Evolutionary conservation across 2,329 filamentous ascomycete species (phyloP).

Genomic region (Alternaria solani): DNA sequence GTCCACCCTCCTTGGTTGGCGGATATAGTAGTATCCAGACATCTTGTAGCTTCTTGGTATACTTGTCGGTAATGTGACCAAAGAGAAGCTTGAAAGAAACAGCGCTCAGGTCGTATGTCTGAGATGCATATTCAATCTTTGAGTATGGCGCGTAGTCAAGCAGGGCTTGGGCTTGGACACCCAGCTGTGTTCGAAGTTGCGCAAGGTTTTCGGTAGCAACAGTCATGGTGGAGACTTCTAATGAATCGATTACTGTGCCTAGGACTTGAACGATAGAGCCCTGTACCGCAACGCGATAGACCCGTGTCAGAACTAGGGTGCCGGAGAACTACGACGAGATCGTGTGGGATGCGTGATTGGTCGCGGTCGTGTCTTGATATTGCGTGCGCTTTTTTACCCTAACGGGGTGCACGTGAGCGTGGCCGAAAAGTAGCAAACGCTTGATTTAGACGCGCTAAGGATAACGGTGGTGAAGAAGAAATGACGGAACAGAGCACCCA

Average conservation of each 20-base stretch:
- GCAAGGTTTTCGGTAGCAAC: background rate
- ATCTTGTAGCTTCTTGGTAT: background rate
- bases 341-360: background rate
- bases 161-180: background rate
- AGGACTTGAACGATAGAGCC: too few relatives aligned
- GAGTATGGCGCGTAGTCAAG: background rate
- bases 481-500: too few relatives aligned
- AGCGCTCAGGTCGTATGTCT: background rate
- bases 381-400: background rate
- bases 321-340: background rate
- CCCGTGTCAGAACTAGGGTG: too few relatives aligned
- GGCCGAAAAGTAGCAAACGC: background rate
- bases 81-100: slow-evolving; percentile 4
- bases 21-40: slow-evolving; percentile 6
- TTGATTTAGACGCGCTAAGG: background rate
- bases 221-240: background rate
- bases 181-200: background rate
- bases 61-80: background rate
- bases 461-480: background rate
- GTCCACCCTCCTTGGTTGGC: background rate
- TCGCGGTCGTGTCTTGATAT: background rate
- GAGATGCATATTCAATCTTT: background rate
- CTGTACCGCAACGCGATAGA: background rate
- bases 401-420: background rate
- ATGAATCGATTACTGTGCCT: background rate